Conservation (phyloP, 768 basidiomycete genomes). For the Mrakia frigida region DNA sequence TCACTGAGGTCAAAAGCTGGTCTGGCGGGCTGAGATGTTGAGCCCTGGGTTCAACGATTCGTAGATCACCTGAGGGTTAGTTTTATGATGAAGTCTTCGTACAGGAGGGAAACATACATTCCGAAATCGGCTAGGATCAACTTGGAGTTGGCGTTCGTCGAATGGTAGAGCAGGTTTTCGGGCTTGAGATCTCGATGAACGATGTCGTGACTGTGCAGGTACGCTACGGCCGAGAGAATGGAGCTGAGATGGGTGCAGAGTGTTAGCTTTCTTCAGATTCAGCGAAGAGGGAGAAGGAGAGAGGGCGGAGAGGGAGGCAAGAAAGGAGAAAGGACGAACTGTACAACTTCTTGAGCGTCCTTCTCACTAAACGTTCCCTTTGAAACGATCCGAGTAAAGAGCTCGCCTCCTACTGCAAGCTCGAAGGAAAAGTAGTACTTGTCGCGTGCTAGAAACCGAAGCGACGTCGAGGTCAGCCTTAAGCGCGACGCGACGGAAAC, state of each 20-base stretch:
- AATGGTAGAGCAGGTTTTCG: constrained; percentile 84
- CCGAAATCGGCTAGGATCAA: constrained; percentile 97
- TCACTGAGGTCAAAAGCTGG: constrained; percentile 52
- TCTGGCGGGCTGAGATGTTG: constrained; percentile 70
- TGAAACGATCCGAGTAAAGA: constrained; percentile 80
- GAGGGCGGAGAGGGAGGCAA: not conserved
- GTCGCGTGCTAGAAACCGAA: not conserved
- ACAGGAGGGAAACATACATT: too few species aligned
- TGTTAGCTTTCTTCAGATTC: not conserved
- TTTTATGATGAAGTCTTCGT: too few species aligned
- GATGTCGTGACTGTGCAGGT: constrained; percentile 85
- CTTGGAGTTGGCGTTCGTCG: constrained; percentile 55
- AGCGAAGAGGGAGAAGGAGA: not conserved
- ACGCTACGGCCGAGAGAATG: constrained; percentile 72
- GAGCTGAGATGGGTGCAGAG: constrained; percentile 51
- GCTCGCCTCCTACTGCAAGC: constrained; percentile 86
- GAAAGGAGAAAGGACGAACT: constrained; percentile 49
- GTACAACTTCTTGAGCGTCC: constrained; percentile 73
- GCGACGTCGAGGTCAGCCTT: not conserved
- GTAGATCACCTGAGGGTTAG: too few species aligned
- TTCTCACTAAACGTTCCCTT: constrained; percentile 89
- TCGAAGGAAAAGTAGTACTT: constrained; percentile 89
- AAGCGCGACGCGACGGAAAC: not conserved
- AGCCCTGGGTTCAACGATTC: too few species aligned
- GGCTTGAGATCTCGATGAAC: constrained; percentile 71